A percentile compares a stretch with the other conserved stretches of the same genome.
Evolutionary conservation across 169 alveolate species (phyloP).

Genomic region (Eimeria zaria): DNA sequence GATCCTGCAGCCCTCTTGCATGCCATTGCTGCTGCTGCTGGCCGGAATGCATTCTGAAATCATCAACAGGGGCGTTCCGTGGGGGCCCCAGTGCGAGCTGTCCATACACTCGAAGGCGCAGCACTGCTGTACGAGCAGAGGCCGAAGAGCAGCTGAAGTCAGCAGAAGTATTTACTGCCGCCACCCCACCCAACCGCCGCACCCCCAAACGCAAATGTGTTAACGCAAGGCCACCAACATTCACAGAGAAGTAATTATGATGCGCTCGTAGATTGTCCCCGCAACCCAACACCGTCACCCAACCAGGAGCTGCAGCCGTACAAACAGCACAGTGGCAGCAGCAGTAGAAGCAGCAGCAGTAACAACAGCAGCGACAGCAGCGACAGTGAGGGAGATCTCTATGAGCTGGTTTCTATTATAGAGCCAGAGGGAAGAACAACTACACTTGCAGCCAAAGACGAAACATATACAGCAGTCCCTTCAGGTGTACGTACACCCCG

Average conservation of each 20-base stretch:
- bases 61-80: neutral
- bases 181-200: neutral
- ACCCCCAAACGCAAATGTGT: constrained; percentile 42
- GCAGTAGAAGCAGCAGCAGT: neutral
- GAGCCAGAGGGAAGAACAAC: neutral
- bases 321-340: neutral
- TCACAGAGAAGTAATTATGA: constrained; percentile 44
- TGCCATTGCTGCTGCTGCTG: constrained; percentile 3
- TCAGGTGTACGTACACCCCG: neutral
- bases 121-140: constrained; percentile 47
- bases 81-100: constrained; percentile 47
- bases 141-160: neutral
- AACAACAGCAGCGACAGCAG: neutral
- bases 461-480: neutral
- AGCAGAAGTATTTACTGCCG: neutral
- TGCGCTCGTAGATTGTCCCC: neutral
- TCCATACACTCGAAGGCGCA: constrained; percentile 75
- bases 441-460: neutral
- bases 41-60: neutral
- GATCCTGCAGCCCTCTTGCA: neutral
- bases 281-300: constrained; percentile 61
- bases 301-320: constrained; percentile 52
- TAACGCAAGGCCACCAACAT: constrained; percentile 15
- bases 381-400: neutral
- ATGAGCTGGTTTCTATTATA: neutral